These are phyloP conservation scores for Mycena haematopus DNA, from an alignment of 768 basidiomycete species.

Conservation along the genomic window DNA sequence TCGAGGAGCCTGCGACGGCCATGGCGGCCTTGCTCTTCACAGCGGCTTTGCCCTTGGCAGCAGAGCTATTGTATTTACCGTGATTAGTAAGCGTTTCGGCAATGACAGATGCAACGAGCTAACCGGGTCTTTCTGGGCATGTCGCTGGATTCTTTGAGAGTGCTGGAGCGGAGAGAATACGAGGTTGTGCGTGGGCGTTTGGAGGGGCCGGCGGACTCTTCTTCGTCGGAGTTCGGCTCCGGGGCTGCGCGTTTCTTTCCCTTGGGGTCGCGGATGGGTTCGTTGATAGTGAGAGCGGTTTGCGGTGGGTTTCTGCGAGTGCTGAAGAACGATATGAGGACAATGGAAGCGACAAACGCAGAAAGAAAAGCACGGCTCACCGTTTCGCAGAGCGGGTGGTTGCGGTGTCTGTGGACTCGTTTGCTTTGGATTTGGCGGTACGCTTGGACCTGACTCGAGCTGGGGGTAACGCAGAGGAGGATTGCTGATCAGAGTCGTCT, in stretches of 20 bases:
- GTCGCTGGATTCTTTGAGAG: no score
- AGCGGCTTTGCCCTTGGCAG: slow-evolving; percentile 65
- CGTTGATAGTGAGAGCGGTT: slow-evolving; percentile 70
- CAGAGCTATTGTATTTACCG: slow-evolving; percentile 34
- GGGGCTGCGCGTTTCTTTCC: slow-evolving; percentile 93
- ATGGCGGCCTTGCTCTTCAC: slow-evolving; percentile 61
- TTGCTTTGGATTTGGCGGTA: slow-evolving; percentile 67
- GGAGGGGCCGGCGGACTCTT: slow-evolving; percentile 57
- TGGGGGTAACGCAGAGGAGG: slow-evolving; percentile 50
- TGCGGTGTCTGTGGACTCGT: slow-evolving; percentile 61
- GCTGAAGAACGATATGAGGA: slow-evolving; percentile 48
- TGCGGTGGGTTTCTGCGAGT: slow-evolving; percentile 61
- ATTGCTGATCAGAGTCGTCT: slow-evolving; percentile 52
- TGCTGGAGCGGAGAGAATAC: slow-evolving; percentile 73
- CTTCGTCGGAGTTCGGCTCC: slow-evolving; percentile 72
- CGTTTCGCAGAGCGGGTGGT: slow-evolving; percentile 61
- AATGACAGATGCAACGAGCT: slow-evolving; percentile 29
- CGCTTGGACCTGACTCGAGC: slow-evolving; percentile 55
- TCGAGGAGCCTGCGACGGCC: slow-evolving; percentile 67
- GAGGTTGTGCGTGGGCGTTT: slow-evolving; percentile 69
- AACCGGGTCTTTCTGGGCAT: slow-evolving; percentile 84
- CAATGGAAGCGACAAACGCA: slow-evolving; percentile 34
- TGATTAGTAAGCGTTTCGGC: slow-evolving; percentile 23
- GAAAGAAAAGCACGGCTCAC: slow-evolving; percentile 56
- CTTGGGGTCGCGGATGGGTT: slow-evolving; percentile 76